Percentiles rank a stretch among this genome's conserved stretches.
phyloP scores from a whole-genome alignment of 2,329 filamentous ascomycete species.

The Metarhizium sp. region DNA sequence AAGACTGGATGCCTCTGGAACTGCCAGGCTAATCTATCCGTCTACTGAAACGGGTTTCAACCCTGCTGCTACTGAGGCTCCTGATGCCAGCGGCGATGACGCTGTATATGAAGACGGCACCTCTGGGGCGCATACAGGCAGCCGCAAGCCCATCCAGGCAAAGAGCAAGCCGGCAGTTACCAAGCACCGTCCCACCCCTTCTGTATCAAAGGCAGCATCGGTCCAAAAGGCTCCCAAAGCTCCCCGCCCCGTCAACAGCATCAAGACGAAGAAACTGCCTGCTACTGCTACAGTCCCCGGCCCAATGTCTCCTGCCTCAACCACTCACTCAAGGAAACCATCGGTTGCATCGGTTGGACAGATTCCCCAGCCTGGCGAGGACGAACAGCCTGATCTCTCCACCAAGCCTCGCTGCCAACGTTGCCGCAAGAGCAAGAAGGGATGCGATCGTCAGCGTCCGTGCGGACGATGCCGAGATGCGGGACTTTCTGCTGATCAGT shows the following conservation, averaged over 20 bases:
- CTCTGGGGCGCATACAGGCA: slow-evolving; percentile 24
- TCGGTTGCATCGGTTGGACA: slow-evolving; percentile 53
- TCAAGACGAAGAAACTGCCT: slow-evolving; percentile 44
- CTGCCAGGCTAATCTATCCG: slow-evolving; percentile 37
- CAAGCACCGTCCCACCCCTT: slow-evolving; percentile 30
- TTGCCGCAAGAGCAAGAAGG: slow-evolving; percentile 99
- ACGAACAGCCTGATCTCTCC: slow-evolving; percentile 86
- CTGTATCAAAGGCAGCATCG: slow-evolving; percentile 20
- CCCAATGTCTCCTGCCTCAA: slow-evolving; percentile 52
- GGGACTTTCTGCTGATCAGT: slow-evolving; percentile 85
- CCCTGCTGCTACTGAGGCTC: slow-evolving; percentile 40
- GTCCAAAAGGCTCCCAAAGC: slow-evolving; percentile 33
- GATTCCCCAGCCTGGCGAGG: slow-evolving; percentile 53
- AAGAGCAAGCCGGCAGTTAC: slow-evolving; percentile 25
- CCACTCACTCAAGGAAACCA: slow-evolving; percentile 66
- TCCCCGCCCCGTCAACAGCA: slow-evolving; percentile 25
- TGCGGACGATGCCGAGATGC: slow-evolving; percentile 95
- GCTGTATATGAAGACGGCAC: slow-evolving; percentile 21
- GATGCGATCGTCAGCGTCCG: slow-evolving; percentile 90
- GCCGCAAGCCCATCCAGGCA: slow-evolving; percentile 30
- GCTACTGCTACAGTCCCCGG: slow-evolving; percentile 25
- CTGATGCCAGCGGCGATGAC: slow-evolving; percentile 25
- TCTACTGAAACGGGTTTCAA: slow-evolving; percentile 45
- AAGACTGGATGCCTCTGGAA: slow-evolving; percentile 37
- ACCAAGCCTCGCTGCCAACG: slow-evolving; percentile 95